Evolutionary conservation across 805 yeast genomes (phyloP).

Genomic region (Zygoascus flipseniorum): DNA sequence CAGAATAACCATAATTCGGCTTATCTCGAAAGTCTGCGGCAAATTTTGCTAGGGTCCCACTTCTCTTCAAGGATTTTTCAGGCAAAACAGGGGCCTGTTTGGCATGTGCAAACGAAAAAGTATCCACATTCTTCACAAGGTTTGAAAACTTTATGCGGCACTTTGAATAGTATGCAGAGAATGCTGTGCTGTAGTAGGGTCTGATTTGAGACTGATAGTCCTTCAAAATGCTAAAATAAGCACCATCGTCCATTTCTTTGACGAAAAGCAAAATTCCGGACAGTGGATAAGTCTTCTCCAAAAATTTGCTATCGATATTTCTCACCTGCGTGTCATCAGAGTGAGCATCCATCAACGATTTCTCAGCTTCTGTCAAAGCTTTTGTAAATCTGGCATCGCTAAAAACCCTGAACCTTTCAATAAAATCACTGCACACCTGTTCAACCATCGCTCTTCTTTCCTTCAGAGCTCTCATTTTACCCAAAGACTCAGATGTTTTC

Average conservation of each 20-base stretch:
- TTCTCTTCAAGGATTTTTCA: slow-evolving; percentile 15
- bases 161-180: slow-evolving; percentile 25
- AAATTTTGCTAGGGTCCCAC: slow-evolving; percentile 18
- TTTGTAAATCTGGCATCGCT: slow-evolving; percentile 37
- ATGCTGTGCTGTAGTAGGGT: slow-evolving; percentile 29
- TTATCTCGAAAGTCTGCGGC: slow-evolving; percentile 1
- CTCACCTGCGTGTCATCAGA: slow-evolving; percentile 10
- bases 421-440: slow-evolving; percentile 43
- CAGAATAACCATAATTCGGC: neutral
- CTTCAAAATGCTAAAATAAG: slow-evolving; percentile 37
- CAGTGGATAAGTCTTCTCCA: slow-evolving; percentile 27
- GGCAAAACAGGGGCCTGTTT: neutral
- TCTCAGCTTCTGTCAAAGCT: slow-evolving; percentile 15
- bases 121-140: slow-evolving; percentile 9
- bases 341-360: slow-evolving; percentile 4
- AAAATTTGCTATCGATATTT: slow-evolving; percentile 18
- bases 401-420: slow-evolving; percentile 37
- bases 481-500: slow-evolving; percentile 20
- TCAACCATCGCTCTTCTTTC: slow-evolving; percentile 59
- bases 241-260: slow-evolving; percentile 44
- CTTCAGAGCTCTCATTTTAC: slow-evolving; percentile 55
- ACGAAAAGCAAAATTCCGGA: slow-evolving; percentile 48
- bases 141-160: slow-evolving; percentile 19
- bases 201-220: slow-evolving; percentile 33
- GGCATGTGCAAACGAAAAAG: slow-evolving; percentile 8